Base-by-base conservation (phyloP, 2,329 filamentous ascomycete genomes). In the Aspergillus calidoustus region DNA sequence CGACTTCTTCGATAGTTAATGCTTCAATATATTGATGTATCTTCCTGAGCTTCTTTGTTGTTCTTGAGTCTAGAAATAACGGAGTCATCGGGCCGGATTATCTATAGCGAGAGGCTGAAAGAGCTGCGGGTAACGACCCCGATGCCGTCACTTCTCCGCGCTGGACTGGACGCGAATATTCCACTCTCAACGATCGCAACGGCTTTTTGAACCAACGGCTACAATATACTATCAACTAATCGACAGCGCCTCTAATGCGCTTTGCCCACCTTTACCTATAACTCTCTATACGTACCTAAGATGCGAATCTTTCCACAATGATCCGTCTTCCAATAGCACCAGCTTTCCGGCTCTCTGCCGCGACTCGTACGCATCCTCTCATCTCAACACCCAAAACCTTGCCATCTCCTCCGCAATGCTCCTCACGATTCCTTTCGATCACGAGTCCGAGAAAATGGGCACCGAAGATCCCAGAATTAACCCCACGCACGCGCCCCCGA, bases 261-360 rank as follows among this genome's bases (percentile, higher is more conserved):
- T 38, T 50, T 49, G 11, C 52, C 19, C 7, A 38, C 49, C 17
- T 22, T 23, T 7, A 25, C 23, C 15, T n/a, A 15, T 52, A 47
- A 13, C 8, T 13, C 11, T 25, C 5, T 28, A n/a, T 41, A 5
- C 34, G 13, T 19, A 49, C 38, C 17, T 61, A 59, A 5, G 11
- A 65, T 65, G 65, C 63, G 38, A 56, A 58, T 3, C 7, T 17
- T 2, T 28, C 5, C 13, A 61, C 30, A 22, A 69, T 69, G 67
- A 60, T 67, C 30, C 64, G 61, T 17, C 55, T 53, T 54, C 60
- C 52, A 23, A 57, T 67, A 62, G 53, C 54, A 49, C 57, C 50
- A n/a, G 25, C 61, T 4, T 30, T 67, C n/a, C 49, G 55, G 23
- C 22, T 47, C 19, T 34, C 47, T 31, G 55, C 41, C 7, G 17